Base-by-base conservation (phyloP, 179 eudicot species). In the Silene vulgaris region DNA sequence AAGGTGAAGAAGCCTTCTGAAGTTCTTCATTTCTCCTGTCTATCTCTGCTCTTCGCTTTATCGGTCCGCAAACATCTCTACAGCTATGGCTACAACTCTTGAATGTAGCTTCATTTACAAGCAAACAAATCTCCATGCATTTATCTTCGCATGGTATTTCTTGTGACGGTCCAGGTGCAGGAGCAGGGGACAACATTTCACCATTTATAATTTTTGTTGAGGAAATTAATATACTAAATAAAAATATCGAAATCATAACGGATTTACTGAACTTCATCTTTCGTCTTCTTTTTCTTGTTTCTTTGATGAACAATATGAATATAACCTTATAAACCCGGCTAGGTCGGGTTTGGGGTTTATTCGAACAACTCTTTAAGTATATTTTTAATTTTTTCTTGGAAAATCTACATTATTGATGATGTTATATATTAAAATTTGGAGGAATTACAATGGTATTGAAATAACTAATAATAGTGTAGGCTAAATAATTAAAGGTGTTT, bases 321-420 rank as follows among this genome's bases (percentile, higher is more conserved):
- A 37, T 52, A 29, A 65, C 69, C 69, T 43, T 1, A 65, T 12
- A n/a, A 28, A 64, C 68, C 68, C 68, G 68, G 65, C 43, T 40
- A 7, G 48, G 20, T 35, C 43, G 69, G 69, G 13, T 65, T 65
- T 14, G 69, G 7, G 40, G 32, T 29, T 65, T 65, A 1, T 3
- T 30, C n/a, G 4, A 0, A 0, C 14, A 11, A 11, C 14, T 3
- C 8, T 8, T 29, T 13, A 1, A 28, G 1, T 17, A 1, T 65
- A 14, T 65, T 30, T 8, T 2, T 21, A 62, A 62, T 8, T 8
- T 21, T 61, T 8, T 17, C 28, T 16, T 57, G 4, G 9, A 57
- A 57, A 9, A 26, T 5, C 11, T 21, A 35, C 1, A 26, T 62
- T 62, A 2, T 21, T 29, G 43, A 14, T 65, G 68, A 5, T 35